Base-by-base conservation (phyloP, 352 stramenopile species). In the Phytophthora litchii region DNA sequence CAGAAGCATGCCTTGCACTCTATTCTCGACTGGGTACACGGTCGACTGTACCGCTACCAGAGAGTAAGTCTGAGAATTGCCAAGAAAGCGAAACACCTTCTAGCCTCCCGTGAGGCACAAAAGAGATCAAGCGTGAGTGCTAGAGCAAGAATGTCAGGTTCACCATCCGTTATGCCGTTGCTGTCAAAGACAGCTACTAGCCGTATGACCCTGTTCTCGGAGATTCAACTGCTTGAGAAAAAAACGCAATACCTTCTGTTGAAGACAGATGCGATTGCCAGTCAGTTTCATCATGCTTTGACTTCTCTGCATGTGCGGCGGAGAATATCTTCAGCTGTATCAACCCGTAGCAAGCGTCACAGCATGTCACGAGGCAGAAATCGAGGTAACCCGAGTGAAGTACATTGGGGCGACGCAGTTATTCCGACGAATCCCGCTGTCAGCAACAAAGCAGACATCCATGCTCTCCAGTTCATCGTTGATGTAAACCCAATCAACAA, bases 401-500 rank as follows among this genome's bases (percentile, higher is more conserved):
- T 57, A 6, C 36, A 47, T 20, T 43, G 58, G 12, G 50, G 32
- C 8, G 45, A 58, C 42, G 20, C 20, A 0, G 40, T 50, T 4
- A 51, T 25, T 14, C 25, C 55, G 20, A 12, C 36, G 17, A 1
- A 3, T 40, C 11, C 25, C 14, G 9, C 16, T 1, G 27, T n/a
- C 21, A 54, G 40, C 38, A 41, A 7, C n/a, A 57, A 54, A 13
- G 34, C 13, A 11, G 57, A 72, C 42, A 68, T 72, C 13, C 51
- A 64, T 46, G 19, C 31, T 21, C 47, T 67, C 19, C 63, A 89
- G 58, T 88, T 86, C 35, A 86, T 89, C 8, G 49, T 78, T 1
- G 56, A 74, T 10, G 32, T 91, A 16, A 89, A 88, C 46, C 79
- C 81, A 3, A 49, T 89, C 8, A 89, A 86, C 57, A 83, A 81